These are phyloP conservation scores for Tephrocybe sp. DNA, from an alignment of 768 basidiomycete genomes.

Conservation along the genomic window DNA sequence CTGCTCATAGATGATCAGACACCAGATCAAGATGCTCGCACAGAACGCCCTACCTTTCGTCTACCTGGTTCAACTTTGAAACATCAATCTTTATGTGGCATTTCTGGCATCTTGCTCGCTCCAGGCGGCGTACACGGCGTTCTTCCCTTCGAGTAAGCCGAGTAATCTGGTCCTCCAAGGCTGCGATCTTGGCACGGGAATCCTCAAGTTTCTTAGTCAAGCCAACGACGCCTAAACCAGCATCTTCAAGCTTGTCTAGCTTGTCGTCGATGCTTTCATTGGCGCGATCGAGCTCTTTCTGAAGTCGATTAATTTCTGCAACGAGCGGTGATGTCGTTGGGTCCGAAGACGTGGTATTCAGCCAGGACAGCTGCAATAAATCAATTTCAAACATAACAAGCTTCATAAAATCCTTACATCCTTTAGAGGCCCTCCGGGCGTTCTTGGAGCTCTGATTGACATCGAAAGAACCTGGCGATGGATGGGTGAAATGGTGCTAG, in stretches of 20 bases:
- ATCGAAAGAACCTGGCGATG: constrained; percentile 69
- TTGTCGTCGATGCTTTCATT: constrained; percentile 89
- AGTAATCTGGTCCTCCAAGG: constrained; percentile 67
- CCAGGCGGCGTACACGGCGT: constrained; percentile 57
- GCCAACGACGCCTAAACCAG: constrained; percentile 70
- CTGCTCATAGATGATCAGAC: constrained; percentile 28
- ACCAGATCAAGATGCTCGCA: not conserved
- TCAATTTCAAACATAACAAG: not conserved
- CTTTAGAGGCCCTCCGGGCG: constrained; percentile 74
- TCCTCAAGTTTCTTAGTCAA: constrained; percentile 72
- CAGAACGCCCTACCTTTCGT: constrained; percentile 54
- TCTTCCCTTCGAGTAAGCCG: constrained; percentile 67
- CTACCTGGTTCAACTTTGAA: constrained; percentile 37
- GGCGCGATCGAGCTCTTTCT: constrained; percentile 72
- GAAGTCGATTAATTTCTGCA: constrained; percentile 70
- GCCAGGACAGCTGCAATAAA: constrained; percentile 63
- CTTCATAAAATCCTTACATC: constrained; percentile 55
- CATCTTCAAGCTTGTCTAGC: constrained; percentile 80
- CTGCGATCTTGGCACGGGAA: constrained; percentile 52
- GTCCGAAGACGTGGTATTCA: constrained; percentile 59
- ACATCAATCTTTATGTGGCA: constrained; percentile 64
- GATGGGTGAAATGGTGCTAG: constrained; percentile 70
- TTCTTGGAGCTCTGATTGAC: constrained; percentile 68
- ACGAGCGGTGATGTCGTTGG: constrained; percentile 59
- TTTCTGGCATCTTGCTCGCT: constrained; percentile 64